Conservation (phyloP, 441 rosid species). For the Iberis amara region DNA sequence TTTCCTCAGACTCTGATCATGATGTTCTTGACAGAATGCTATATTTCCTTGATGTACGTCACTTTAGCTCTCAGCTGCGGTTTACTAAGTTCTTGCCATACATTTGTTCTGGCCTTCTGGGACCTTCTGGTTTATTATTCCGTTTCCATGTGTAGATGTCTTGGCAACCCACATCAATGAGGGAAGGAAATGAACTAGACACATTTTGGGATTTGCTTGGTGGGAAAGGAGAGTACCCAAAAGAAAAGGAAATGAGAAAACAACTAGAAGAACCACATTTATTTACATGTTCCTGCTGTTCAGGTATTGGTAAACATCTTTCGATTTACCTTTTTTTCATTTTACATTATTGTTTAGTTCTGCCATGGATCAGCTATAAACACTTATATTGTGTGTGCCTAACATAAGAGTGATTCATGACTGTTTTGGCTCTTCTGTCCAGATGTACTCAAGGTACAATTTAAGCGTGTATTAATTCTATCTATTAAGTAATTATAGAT, state of each 20-base stretch:
- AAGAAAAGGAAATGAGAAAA: conserved; percentile 47
- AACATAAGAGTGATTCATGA: conserved; percentile 22
- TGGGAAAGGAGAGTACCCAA: conserved; percentile 71
- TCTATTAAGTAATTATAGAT: conserved; percentile 5
- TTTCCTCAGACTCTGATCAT: conserved; percentile 51
- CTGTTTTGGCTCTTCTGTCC: conserved; percentile 24
- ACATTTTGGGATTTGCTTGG: conserved; percentile 78
- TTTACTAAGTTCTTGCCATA: not conserved
- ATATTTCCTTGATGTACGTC: conserved; percentile 55
- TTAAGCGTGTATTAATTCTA: not conserved
- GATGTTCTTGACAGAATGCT: conserved; percentile 78
- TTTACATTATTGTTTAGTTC: conserved; percentile 9
- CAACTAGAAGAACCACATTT: conserved; percentile 61
- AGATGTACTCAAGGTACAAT: conserved; percentile 29
- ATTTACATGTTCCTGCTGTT: conserved; percentile 36
- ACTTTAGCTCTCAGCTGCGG: not conserved
- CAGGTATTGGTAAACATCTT: conserved; percentile 34
- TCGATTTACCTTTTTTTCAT: not conserved
- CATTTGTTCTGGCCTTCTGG: too few species aligned
- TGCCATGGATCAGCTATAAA: conserved; percentile 17
- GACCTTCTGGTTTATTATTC: too few species aligned
- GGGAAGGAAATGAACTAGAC: conserved; percentile 85
- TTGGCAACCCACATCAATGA: conserved; percentile 61
- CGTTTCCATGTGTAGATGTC: conserved; percentile 40
- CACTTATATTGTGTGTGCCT: conserved; percentile 16